Conservation (phyloP, 176 grass and related monocot genomes). For the Juncus inflexus region DNA sequence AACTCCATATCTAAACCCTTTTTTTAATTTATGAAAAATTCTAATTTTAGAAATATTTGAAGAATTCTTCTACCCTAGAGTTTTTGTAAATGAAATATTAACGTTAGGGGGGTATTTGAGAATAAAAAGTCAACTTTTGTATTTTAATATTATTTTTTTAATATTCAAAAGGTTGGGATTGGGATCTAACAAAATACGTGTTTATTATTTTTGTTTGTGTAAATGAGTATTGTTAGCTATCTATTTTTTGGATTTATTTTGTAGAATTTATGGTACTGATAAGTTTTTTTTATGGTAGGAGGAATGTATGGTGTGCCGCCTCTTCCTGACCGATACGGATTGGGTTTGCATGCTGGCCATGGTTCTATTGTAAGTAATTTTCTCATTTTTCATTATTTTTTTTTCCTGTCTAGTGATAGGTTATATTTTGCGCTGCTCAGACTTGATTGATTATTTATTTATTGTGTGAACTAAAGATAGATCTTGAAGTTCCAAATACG, state of each 20-base stretch:
- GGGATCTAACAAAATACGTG: not conserved
- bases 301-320: conserved; percentile 69
- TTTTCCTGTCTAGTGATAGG: not conserved
- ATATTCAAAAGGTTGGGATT: too few species aligned
- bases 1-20: too few species aligned
- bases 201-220: not conserved
- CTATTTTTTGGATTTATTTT: not conserved
- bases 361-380: conserved; percentile 50
- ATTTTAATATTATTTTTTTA: too few species aligned
- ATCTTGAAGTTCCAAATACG: not conserved
- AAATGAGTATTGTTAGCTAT: not conserved
- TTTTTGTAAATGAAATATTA: too few species aligned
- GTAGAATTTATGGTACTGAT: not conserved
- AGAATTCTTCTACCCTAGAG: not conserved
- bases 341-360: conserved; percentile 44
- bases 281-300: conserved; percentile 42
- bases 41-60: conserved; percentile 7
- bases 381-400: not conserved
- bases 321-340: conserved; percentile 60
- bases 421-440: not conserved
- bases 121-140: too few species aligned
- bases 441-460: conserved; percentile 7
- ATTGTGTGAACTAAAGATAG: not conserved
- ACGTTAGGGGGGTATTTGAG: too few species aligned
- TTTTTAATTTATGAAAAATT: not conserved